A percentile compares a stretch with the other conserved stretches of the same genome.
phyloP scores from a whole-genome alignment of 2,329 filamentous ascomycete species.

The Pseudocercospora fijiensis region DNA sequence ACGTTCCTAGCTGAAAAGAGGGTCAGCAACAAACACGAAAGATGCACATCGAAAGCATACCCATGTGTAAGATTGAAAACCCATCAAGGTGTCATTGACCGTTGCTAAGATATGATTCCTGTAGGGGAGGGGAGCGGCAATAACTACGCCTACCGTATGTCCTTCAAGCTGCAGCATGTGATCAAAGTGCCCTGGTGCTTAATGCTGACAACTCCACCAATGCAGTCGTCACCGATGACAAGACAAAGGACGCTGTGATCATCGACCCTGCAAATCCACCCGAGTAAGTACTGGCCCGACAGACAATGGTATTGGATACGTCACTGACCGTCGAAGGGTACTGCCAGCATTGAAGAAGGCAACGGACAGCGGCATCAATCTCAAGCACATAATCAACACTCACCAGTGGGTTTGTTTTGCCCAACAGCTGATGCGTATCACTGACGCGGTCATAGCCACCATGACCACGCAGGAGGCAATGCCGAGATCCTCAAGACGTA shows the following conservation, averaged over 20 bases:
- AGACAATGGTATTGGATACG: neutral
- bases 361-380: slow-evolving; percentile 70
- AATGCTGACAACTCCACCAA: neutral
- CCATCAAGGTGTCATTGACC: slow-evolving; percentile 32
- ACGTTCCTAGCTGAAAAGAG: slow-evolving; percentile 27
- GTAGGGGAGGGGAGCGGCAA: slow-evolving; percentile 73
- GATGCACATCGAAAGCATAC: slow-evolving; percentile 87
- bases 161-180: neutral
- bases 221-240: slow-evolving; percentile 49
- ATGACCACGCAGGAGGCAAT: slow-evolving; percentile 93
- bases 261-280: slow-evolving; percentile 77
- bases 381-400: slow-evolving; percentile 91
- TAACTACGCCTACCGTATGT: slow-evolving; percentile 71
- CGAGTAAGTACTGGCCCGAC: slow-evolving; percentile 58
- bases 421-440: neutral
- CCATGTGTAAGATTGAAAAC: slow-evolving; percentile 68
- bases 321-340: slow-evolving; percentile 47
- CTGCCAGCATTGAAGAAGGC: slow-evolving; percentile 69
- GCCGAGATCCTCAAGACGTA: slow-evolving; percentile 66
- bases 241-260: slow-evolving; percentile 56
- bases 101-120: slow-evolving; percentile 13
- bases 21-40: slow-evolving; percentile 30
- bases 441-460: slow-evolving; percentile 62
- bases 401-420: slow-evolving; percentile 70
- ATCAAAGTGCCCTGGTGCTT: neutral